Base-by-base conservation (phyloP, 2,329 filamentous ascomycete species). In the Pochonia chlamydosporia region DNA sequence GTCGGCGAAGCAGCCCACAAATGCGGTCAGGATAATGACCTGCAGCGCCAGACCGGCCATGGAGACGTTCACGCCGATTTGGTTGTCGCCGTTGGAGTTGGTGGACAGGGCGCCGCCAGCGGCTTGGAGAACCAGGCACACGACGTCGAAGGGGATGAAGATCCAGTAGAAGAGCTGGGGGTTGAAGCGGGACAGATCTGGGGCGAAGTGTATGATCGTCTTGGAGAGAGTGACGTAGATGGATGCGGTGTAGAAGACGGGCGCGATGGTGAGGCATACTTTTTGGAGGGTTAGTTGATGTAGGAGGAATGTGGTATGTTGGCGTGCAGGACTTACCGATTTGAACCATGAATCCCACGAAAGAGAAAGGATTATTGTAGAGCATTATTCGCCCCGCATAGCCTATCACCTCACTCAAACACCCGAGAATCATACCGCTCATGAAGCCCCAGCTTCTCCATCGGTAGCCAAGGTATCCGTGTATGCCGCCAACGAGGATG, bases 301-400 rank as follows among this genome's bases (percentile, higher is more conserved):
- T 18, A 4, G 3, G 14, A 33, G 13, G 16, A 6, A n/a, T 6
- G 30, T n/a, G 14, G 6, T 5, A 6, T n/a, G 2, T 21, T 23
- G n/a, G n/a, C n/a, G 35, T 23, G 20, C 18, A 6, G 2, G 40
- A 63, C 71, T 41, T 58, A 77, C 76, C 68, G 52, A 85, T 84
- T 59, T 87, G 79, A n/a, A 85, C 73, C 59, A 85, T 73, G 59
- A 87, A 87, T 7, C 73, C 79, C 11, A 59, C 58, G 58, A 82
- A 75, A 41, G 60, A 68, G 57, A 82, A 86, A 0, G 81, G 79
- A 55, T 85, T 77, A 39, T 73, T 51, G 52, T 75, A 72, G 49
- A 82, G 66, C 56, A 81, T 59, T 44, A 85, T 67, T 10, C 84
- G 72, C 3, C 81, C 84, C 1, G 67, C 63, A 52, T 87, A 87